phyloP scores from a whole-genome alignment of 169 alveolate genomes.

The Eimeria mitis region DNA sequence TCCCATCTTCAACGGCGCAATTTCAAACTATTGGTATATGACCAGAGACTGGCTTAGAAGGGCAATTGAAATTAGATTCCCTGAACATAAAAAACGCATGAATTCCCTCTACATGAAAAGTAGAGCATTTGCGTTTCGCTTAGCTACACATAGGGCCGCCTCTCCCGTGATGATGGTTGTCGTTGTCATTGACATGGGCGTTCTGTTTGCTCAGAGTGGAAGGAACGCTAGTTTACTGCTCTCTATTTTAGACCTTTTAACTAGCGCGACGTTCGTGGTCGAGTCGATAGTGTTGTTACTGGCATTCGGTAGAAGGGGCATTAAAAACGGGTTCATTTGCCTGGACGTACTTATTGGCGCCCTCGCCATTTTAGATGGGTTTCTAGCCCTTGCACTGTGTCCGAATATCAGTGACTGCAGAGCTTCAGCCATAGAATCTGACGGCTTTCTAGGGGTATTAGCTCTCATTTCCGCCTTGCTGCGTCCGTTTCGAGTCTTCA shows the following conservation, averaged over 20 bases:
- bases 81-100: not conserved
- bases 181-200: conserved; percentile 29
- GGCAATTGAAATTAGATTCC: conserved; percentile 36
- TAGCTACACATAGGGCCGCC: conserved; percentile 24
- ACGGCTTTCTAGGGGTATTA: conserved; percentile 10
- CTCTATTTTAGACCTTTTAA: not conserved
- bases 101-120: not conserved
- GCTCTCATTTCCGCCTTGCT: conserved; percentile 30
- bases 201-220: conserved; percentile 28
- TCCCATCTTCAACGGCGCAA: not conserved
- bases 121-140: not conserved
- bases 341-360: conserved; percentile 23
- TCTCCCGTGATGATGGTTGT: conserved; percentile 30
- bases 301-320: conserved; percentile 51
- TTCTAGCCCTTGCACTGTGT: conserved; percentile 3
- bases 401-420: conserved; percentile 16
- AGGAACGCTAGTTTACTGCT: not conserved
- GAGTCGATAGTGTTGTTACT: conserved; percentile 52
- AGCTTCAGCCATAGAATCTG: not conserved
- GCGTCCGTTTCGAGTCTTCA: conserved; percentile 74
- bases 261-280: conserved; percentile 16
- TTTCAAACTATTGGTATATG: not conserved
- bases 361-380: conserved; percentile 33
- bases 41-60: not conserved
- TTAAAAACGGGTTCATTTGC: conserved; percentile 48